Percentiles rank a stretch among this genome's conserved stretches.
Evolutionary conservation across 2,329 filamentous ascomycete genomes (phyloP).

Genomic region (Orbilia oligospora): DNA sequence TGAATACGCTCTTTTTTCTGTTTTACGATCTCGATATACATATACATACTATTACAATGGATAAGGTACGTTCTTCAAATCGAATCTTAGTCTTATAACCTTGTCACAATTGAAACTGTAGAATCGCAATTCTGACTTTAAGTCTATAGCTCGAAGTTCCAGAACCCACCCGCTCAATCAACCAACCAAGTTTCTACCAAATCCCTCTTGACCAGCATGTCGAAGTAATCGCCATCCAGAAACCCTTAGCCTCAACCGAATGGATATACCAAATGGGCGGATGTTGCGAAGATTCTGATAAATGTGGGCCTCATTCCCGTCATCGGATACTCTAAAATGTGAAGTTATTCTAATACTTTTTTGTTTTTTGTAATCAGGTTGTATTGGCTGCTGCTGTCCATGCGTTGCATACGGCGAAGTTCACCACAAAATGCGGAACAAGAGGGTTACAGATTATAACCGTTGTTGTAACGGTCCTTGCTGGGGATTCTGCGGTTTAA

Average conservation of each 20-base stretch:
- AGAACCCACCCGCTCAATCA: background rate
- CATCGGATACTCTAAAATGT: background rate
- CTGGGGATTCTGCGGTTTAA: constrained; percentile 65
- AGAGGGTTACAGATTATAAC: constrained; percentile 12
- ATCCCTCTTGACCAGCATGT: constrained; percentile 14
- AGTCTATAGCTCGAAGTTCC: background rate
- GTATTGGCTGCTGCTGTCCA: constrained; percentile 43
- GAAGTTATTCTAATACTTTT: background rate
- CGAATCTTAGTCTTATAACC: background rate
- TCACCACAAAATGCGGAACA: constrained; percentile 23
- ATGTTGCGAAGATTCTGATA: constrained; percentile 58
- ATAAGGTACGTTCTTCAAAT: background rate
- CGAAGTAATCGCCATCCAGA: background rate
- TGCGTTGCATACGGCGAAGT: constrained; percentile 55
- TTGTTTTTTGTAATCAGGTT: constrained; percentile 12
- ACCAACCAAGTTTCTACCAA: constrained; percentile 35
- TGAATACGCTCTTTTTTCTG: background rate
- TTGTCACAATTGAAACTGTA: background rate
- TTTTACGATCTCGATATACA: background rate
- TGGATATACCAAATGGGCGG: constrained; percentile 60
- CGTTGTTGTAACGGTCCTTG: constrained; percentile 65
- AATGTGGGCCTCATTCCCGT: constrained; percentile 50
- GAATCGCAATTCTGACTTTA: background rate
- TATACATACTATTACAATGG: background rate
- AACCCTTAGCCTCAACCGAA: background rate